phyloP scores from a whole-genome alignment of 2,329 filamentous ascomycete species.

The Paraphaeosphaeria sporulosa region DNA sequence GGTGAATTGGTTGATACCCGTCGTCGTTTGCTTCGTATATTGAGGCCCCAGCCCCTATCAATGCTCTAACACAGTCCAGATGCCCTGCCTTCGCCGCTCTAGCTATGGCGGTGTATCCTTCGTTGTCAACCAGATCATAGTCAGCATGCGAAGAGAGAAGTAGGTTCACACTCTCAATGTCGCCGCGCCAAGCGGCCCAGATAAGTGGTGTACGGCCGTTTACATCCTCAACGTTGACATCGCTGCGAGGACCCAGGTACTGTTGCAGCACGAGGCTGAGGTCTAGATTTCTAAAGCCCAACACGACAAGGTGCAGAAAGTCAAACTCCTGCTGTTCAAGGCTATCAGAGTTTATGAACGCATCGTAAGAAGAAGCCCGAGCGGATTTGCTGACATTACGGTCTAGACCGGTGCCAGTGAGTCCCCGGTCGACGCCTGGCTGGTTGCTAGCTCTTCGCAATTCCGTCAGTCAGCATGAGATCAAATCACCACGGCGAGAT shows the following conservation, averaged over 20 bases:
- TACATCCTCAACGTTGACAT: slow-evolving; percentile 15
- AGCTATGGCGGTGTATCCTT: slow-evolving; percentile 15
- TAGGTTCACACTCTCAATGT: slow-evolving; percentile 11
- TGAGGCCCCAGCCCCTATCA: slow-evolving; percentile 12
- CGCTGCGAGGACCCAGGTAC: background rate
- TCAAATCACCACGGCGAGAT: background rate
- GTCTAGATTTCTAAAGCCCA: slow-evolving; percentile 1
- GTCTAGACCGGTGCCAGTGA: slow-evolving; percentile 11
- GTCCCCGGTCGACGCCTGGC: slow-evolving; percentile 14
- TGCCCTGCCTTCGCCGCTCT: slow-evolving; percentile 17
- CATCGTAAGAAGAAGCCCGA: background rate
- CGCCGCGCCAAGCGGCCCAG: slow-evolving; percentile 20
- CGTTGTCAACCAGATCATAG: slow-evolving; percentile 8
- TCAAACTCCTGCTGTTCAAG: slow-evolving; percentile 18
- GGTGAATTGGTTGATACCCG: slow-evolving; percentile 17
- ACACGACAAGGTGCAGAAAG: slow-evolving; percentile 13
- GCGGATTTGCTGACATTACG: background rate
- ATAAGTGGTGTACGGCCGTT: slow-evolving; percentile 19
- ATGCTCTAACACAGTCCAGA: slow-evolving; percentile 2
- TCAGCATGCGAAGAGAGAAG: slow-evolving; percentile 15
- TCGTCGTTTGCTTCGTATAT: background rate
- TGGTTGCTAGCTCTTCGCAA: slow-evolving; percentile 9
- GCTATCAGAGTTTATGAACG: slow-evolving; percentile 8
- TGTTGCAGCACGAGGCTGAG: slow-evolving; percentile 12
- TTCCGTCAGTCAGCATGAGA: background rate